Evolutionary conservation across 2,329 filamentous ascomycete genomes (phyloP), one percentile per base, ranked within the genome.

Genomic region (Colletotrichum godetiae): DNA sequence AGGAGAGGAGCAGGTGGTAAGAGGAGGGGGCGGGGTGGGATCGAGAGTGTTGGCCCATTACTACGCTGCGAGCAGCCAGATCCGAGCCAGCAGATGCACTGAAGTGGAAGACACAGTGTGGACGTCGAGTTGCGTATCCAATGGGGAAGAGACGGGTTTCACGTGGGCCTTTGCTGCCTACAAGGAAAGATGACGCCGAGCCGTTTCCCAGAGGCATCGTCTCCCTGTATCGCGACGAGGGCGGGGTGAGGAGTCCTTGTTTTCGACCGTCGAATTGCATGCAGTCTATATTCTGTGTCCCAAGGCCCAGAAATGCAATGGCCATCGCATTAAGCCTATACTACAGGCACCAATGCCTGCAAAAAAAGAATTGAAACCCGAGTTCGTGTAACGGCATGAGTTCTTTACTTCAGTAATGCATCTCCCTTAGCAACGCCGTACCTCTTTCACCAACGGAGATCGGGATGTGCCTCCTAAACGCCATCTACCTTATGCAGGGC

Each of bases 401-500:
- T 71, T 64, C 35, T 71, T 73, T 66, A 27, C 49, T 66, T 66
- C 61, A 56, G 67, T 71, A 60, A 73, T 66, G 67, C 67, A 58
- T 60, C 67, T 29, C 35, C 61, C 67, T 65, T 61, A 66, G 67
- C 71, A 46, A 65, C 37, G 56, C 61, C 61, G 60, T 61, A 8
- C 56, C 67, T 61, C 71, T 61, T 60, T 71, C 46, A 27, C 46
- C 63, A 31, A 73, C 67, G 46, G 42, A 49, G 56, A 63, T 56
- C 42, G 59, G 70, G 59, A 42, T 35, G 35, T 66, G 71, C 60
- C 71, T 57, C 71, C 67, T 66, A 60, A 73, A 73, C 71, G 71
- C 71, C 71, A 60, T 73, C 67, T 73, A 71, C 55, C 56, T 71
- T 71, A 73, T 73, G 71, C 71, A 71, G 67, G 61, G 56, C 71